Evolutionary conservation across 192 early-diverging fungal genomes (phyloP).

Genomic region (Gamsiella multidivaricata): DNA sequence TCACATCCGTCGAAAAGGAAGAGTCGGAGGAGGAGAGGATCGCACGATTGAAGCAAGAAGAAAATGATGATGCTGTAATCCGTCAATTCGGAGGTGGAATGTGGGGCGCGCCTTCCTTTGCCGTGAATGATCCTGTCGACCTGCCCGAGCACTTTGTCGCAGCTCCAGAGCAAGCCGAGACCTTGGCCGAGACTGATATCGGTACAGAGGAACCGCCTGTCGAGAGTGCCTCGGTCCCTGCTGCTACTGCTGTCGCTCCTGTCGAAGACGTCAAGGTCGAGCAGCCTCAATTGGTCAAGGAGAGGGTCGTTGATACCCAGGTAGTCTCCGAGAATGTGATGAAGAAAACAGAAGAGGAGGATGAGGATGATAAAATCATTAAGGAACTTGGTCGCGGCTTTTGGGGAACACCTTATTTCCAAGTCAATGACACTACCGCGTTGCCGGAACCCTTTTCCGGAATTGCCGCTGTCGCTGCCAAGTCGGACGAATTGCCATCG

Average conservation of each 20-base stretch:
- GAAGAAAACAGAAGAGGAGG: conserved; percentile 17
- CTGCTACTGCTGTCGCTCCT: not conserved
- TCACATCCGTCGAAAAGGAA: not conserved
- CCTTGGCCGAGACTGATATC: not conserved
- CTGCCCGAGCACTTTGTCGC: conserved; percentile 37
- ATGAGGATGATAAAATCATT: conserved; percentile 46
- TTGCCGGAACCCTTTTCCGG: conserved; percentile 30
- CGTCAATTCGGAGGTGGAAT: conserved; percentile 24
- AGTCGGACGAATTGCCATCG: not conserved
- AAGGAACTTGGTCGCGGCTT: conserved; percentile 20
- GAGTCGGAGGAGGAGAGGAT: conserved; percentile 28
- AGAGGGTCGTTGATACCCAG: not conserved
- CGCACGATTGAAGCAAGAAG: conserved; percentile 28
- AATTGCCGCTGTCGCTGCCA: not conserved
- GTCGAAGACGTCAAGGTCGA: not conserved
- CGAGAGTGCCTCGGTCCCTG: not conserved
- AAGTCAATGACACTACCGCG: conserved; percentile 25
- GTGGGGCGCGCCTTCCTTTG: conserved; percentile 38
- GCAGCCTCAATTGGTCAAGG: not conserved
- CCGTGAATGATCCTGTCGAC: conserved; percentile 25
- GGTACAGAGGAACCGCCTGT: not conserved
- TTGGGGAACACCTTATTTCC: conserved; percentile 44
- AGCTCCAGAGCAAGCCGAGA: not conserved
- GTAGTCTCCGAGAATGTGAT: not conserved
- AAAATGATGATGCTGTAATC: conserved; percentile 39